Evolutionary conservation across 495 filamentous ascomycete genomes (phyloP).

Genomic region (Penicillium odoratum): DNA sequence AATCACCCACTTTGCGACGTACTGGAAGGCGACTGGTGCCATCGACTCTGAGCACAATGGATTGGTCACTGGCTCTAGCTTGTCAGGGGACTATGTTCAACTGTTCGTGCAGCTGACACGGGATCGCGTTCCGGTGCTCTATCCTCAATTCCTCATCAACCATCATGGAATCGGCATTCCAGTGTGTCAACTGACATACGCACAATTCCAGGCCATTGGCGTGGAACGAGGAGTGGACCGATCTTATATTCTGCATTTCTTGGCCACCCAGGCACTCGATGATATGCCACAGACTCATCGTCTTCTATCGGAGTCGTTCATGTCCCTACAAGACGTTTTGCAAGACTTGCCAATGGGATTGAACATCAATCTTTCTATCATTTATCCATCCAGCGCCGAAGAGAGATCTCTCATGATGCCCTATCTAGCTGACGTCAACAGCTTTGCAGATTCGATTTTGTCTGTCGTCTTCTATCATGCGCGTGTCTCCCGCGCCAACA

Average conservation of each 20-base stretch:
- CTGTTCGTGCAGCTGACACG: slow-evolving; percentile 87
- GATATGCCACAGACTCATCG: slow-evolving; percentile 67
- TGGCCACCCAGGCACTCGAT: slow-evolving; percentile 46
- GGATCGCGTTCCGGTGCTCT: slow-evolving; percentile 83
- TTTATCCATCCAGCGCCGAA: slow-evolving; percentile 75
- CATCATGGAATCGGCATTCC: slow-evolving; percentile 80
- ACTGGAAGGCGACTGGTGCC: slow-evolving; percentile 98
- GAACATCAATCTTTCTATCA: slow-evolving; percentile 81
- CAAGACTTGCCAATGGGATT: slow-evolving; percentile 69
- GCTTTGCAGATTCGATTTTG: slow-evolving; percentile 79
- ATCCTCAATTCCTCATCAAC: slow-evolving; percentile 75
- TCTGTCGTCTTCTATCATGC: slow-evolving; percentile 89
- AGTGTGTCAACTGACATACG: slow-evolving; percentile 69
- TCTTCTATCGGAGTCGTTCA: slow-evolving; percentile 69
- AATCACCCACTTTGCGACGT: slow-evolving; percentile 96
- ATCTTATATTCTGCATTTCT: slow-evolving; percentile 42
- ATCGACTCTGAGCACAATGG: slow-evolving; percentile 77
- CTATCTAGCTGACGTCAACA: slow-evolving; percentile 80
- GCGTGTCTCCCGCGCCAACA: slow-evolving; percentile 65
- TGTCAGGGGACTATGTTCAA: slow-evolving; percentile 90
- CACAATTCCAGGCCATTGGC: slow-evolving; percentile 71
- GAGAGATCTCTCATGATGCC: slow-evolving; percentile 66
- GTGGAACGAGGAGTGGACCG: slow-evolving; percentile 44
- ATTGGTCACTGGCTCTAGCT: slow-evolving; percentile 90
- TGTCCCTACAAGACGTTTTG: slow-evolving; percentile 73